Evolutionary conservation across 148 eudicot genomes (phyloP).

Genomic region (Rhododendron griersonianum): DNA sequence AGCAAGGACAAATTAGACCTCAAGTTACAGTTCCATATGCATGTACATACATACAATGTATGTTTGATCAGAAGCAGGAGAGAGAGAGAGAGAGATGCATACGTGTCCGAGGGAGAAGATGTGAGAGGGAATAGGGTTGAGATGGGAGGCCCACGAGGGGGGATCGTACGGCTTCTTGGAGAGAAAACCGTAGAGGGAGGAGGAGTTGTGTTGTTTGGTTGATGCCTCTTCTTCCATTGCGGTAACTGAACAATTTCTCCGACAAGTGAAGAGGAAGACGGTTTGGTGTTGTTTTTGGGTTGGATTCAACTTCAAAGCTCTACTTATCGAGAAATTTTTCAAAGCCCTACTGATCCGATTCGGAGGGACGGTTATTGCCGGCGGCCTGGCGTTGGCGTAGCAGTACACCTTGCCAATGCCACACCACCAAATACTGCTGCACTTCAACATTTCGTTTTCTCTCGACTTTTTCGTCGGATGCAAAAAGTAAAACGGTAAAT

Average conservation of each 20-base stretch:
- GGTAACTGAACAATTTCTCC: background rate
- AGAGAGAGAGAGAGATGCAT: background rate
- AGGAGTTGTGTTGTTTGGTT: background rate
- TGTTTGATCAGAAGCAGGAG: background rate
- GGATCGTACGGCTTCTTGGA: slow-evolving; percentile 44
- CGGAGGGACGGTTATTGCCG: background rate
- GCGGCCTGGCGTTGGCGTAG: background rate
- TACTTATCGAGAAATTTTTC: background rate
- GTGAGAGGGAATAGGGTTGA: slow-evolving; percentile 69
- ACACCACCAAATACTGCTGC: background rate
- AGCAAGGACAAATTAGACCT: background rate
- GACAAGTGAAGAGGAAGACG: background rate
- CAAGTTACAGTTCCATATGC: background rate
- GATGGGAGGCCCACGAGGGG: slow-evolving; percentile 87
- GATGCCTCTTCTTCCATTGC: background rate
- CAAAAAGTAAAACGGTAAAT: too few relatives aligned
- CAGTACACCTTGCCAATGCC: background rate
- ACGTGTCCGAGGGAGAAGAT: slow-evolving; percentile 69
- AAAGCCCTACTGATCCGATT: background rate
- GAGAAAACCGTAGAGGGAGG: slow-evolving; percentile 34
- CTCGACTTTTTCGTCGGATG: too few relatives aligned
- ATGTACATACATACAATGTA: background rate
- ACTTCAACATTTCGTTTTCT: background rate
- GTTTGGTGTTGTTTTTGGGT: too few relatives aligned
- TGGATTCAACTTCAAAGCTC: background rate